Conservation (phyloP, 164 flowering plant genomes). For the Dillenia suffruticosa region DNA sequence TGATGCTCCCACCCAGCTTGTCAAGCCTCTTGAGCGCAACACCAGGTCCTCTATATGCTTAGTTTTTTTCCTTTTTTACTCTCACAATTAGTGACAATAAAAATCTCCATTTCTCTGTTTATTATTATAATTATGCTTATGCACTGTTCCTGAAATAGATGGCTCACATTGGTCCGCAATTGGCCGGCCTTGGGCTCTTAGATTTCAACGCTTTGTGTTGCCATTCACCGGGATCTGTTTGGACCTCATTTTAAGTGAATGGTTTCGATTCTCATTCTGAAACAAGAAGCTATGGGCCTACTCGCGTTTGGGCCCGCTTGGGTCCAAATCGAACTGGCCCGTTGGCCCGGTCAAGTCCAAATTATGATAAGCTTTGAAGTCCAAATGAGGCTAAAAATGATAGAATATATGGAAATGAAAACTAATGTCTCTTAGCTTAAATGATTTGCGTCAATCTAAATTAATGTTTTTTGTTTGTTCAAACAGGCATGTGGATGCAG, state of each 20-base stretch:
- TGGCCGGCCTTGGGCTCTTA: not conserved
- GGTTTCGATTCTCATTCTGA: too few relatives aligned
- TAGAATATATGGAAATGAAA: not conserved
- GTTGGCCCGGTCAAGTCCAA: too few relatives aligned
- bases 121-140: too few relatives aligned
- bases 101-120: too few relatives aligned
- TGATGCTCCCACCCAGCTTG: constrained; percentile 65
- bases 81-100: too few relatives aligned
- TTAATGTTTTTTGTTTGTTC: constrained; percentile 19
- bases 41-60: constrained; percentile 19
- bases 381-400: too few relatives aligned
- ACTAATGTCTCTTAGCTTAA: not conserved
- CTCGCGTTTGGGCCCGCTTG: too few relatives aligned
- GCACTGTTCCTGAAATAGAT: not conserved
- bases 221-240: too few relatives aligned
- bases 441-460: constrained; percentile 8
- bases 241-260: not conserved
- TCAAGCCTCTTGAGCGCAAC: constrained; percentile 59
- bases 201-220: not conserved
- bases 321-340: too few relatives aligned
- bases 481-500: constrained; percentile 48
- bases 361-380: too few relatives aligned
- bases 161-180: not conserved
- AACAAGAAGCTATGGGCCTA: too few relatives aligned
- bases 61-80: too few relatives aligned